Evolutionary conservation across 805 yeast species (phyloP), one percentile per base, ranked within the genome.

Genomic region (Metschnikowia henanensis): DNA sequence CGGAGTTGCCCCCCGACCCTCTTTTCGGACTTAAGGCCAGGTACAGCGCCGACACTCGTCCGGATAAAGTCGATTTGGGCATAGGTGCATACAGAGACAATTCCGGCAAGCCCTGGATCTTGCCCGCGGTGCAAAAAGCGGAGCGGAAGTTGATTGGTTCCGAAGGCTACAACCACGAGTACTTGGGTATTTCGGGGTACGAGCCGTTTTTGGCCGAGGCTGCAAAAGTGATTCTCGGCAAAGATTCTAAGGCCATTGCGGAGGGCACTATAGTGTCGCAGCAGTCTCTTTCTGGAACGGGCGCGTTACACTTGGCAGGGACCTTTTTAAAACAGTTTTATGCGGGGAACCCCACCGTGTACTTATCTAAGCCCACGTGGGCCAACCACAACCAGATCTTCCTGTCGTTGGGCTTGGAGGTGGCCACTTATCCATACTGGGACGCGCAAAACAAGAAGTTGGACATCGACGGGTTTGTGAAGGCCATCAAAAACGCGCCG

Each of bases 361-460:
- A 50, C 50, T 41, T 52, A 32, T 49, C 53, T n/a, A 46, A 52
- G 32, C 99, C 99, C 53, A 90, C 98, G n/a, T 92, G 99, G 99
- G 96, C 94, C 41, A 94, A 94, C 73, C 99, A 92, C 70, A 75
- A 77, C 62, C 90, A 84, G 62, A 87, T 92, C 53, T 94, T 91
- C 64, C 73, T 77, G 53, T 69, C 77, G 41, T 73, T 80, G 48
- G 96, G 95, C 5, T 73, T 87, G 41, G 69, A 75, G 52, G 83
- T 84, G 30, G 80, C 73, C 29, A 65, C 72, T 15, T 92, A 94
- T 62, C 90, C 96, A 19, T 92, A 94, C 75, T 94, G 96, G 91
- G 78, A 92, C 60, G 71, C 75, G 43, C 73, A 70, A 17, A 78
- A 83, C 44, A 87, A 87, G 66, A 70, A 83, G 3, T 75, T 92